Evolutionary conservation across 768 basidiomycete species (phyloP), one percentile per base, ranked within the genome.

Genomic region (Xerocomellus intermedius): DNA sequence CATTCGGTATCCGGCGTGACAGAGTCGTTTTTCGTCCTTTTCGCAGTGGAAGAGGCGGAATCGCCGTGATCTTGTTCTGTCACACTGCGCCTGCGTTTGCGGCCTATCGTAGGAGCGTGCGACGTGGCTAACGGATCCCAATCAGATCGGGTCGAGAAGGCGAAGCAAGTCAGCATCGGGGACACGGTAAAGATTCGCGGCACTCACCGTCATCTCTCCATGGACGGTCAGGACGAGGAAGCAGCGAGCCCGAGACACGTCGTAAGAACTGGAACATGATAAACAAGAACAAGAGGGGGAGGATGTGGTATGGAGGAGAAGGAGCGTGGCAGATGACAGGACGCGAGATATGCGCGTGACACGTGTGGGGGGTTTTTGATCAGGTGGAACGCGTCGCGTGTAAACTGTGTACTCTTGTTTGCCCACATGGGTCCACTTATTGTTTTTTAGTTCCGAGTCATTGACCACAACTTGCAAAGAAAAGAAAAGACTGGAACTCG

Each of bases 121-220:
- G 88, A 89, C 1, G 89, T 88, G 28, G 86, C 88, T 91, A 63
- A 14, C 6, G 24, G 21, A 22, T n/a, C n/a, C n/a, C 4, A 19
- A 44, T 35, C 43, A 47, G 44, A 55, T 50, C 17, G 33, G 39
- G 42, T 52, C 54, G 54, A 36, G 57, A 62, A 38, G 52, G 35
- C 14, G 48, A 35, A 59, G 42, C 37, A 58, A 41, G 52, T 60
- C 52, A 58, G 60, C 47, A 54, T 42, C 42, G 28, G 45, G 45
- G 44, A 28, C 26, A 54, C 35, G 43, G 36, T 24, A 26, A 49
- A 50, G 53, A 50, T 56, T 57, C 58, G 56, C 56, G 52, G 52
- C 33, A 66, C 83, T 76, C 63, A 87, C 87, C 83, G 67, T 91
- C 87, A 52, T 90, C 87, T 62, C 79, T 79, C 89, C 88, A 89